Evolutionary conservation across 2,329 filamentous ascomycete genomes (phyloP).

Genomic region (Diaporthe nobilis): DNA sequence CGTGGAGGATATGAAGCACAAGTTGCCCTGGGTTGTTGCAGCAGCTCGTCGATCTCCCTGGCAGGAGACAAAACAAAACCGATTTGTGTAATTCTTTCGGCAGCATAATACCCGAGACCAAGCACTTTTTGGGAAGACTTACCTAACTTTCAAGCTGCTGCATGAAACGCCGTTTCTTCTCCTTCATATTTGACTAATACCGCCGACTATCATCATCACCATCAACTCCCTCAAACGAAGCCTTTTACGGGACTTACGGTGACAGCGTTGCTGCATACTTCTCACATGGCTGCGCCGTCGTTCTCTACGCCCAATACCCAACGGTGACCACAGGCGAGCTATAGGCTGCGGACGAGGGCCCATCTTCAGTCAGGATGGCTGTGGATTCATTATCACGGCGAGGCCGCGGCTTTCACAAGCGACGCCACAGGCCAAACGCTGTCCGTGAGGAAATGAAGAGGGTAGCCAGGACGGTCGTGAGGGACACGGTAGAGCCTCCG

Average conservation of each 20-base stretch:
- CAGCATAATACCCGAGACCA: conserved; percentile 25
- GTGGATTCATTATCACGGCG: background rate
- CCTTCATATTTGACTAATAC: conserved; percentile 20
- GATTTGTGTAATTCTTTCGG: conserved; percentile 25
- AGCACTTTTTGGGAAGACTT: background rate
- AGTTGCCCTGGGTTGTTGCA: conserved; percentile 29
- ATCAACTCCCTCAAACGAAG: background rate
- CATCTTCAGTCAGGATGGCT: conserved; percentile 9
- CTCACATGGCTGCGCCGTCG: conserved; percentile 26
- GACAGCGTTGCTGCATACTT: conserved; percentile 9
- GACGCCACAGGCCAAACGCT: conserved; percentile 16
- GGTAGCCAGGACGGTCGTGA: background rate
- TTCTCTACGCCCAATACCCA: background rate
- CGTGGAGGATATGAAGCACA: conserved; percentile 29
- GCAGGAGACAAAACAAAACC: conserved; percentile 21
- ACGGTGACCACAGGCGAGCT: conserved; percentile 15
- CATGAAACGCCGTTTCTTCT: conserved; percentile 25
- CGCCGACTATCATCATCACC: background rate
- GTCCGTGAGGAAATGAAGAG: background rate
- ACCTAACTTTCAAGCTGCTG: background rate
- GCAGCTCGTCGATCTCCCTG: conserved; percentile 25
- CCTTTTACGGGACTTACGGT: background rate
- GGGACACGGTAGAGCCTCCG: background rate
- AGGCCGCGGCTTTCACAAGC: conserved; percentile 31
- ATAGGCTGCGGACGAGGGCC: background rate